These are phyloP conservation scores for Rehmannia glutinosa DNA, from an alignment of 257 asterid genomes.

Conservation along the genomic window DNA sequence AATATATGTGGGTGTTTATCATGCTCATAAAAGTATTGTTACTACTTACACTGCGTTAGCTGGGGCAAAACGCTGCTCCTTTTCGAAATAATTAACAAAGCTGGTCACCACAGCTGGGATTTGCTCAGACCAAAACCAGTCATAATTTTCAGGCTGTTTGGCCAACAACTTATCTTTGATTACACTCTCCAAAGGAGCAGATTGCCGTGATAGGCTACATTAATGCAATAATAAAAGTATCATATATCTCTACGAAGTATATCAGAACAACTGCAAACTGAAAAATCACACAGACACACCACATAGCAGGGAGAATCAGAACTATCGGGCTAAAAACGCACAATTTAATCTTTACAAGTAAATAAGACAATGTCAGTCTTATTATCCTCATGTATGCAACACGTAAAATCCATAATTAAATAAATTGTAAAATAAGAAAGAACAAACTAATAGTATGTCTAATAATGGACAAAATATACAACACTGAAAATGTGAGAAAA, in stretches of 20 bases:
- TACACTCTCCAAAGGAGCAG: slow-evolving; percentile 79
- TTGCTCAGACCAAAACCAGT: slow-evolving; percentile 94
- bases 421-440: not conserved
- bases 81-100: slow-evolving; percentile 70
- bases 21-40: slow-evolving; percentile 11
- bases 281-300: slow-evolving; percentile 12
- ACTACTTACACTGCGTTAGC: slow-evolving; percentile 67
- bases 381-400: slow-evolving; percentile 8
- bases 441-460: not conserved
- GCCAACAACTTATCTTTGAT: slow-evolving; percentile 69
- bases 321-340: slow-evolving; percentile 14
- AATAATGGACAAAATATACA: not conserved
- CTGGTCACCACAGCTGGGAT: slow-evolving; percentile 64
- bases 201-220: slow-evolving; percentile 67
- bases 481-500: not conserved
- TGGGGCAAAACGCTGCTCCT: slow-evolving; percentile 55
- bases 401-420: not conserved
- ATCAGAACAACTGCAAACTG: slow-evolving; percentile 11
- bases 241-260: slow-evolving; percentile 8
- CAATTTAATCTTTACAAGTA: not conserved
- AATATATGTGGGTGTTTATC: not conserved
- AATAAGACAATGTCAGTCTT: slow-evolving; percentile 2
- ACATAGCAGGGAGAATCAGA: not conserved
- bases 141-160: slow-evolving; percentile 70
- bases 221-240: slow-evolving; percentile 22